Conservation (phyloP, 1,139 yeast species). For the Debaryomyces nepalensis region DNA sequence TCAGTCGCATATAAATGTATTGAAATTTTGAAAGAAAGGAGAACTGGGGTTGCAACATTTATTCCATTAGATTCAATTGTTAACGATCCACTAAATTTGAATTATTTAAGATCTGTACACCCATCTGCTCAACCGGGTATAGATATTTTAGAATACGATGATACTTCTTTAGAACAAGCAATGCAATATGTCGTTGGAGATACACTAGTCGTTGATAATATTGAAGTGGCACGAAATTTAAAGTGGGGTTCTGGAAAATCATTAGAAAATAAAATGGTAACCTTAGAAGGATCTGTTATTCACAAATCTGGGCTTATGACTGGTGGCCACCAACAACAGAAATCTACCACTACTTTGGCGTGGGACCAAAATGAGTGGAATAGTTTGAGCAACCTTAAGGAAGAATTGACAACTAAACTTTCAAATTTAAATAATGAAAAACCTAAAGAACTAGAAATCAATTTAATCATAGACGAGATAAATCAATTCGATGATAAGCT, state of each 20-base stretch:
- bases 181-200: slow-evolving; percentile 81
- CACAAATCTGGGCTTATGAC: slow-evolving; percentile 91
- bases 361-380: slow-evolving; percentile 82
- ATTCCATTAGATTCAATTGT: slow-evolving; percentile 82
- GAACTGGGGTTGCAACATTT: slow-evolving; percentile 84
- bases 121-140: slow-evolving; percentile 63
- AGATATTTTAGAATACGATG: slow-evolving; percentile 76
- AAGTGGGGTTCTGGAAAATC: slow-evolving; percentile 62
- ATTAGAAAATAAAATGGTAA: slow-evolving; percentile 70
- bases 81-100: slow-evolving; percentile 57
- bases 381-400: slow-evolving; percentile 61
- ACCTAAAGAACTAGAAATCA: slow-evolving; percentile 63
- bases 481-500: slow-evolving; percentile 56
- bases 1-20: slow-evolving; percentile 83
- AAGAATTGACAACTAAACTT: slow-evolving; percentile 59
- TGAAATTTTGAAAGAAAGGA: slow-evolving; percentile 79
- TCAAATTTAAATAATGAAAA: slow-evolving; percentile 51
- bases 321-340: slow-evolving; percentile 67
- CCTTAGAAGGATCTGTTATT: slow-evolving; percentile 83
- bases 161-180: slow-evolving; percentile 69
- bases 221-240: slow-evolving; percentile 69
- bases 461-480: slow-evolving; percentile 60
- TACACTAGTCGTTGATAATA: slow-evolving; percentile 76
- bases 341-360: slow-evolving; percentile 36
- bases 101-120: slow-evolving; percentile 61